Percentiles rank a stretch among this genome's conserved stretches.
phyloP scores from a whole-genome alignment of 495 filamentous ascomycete genomes.

The Elasticomyces elasticus region DNA sequence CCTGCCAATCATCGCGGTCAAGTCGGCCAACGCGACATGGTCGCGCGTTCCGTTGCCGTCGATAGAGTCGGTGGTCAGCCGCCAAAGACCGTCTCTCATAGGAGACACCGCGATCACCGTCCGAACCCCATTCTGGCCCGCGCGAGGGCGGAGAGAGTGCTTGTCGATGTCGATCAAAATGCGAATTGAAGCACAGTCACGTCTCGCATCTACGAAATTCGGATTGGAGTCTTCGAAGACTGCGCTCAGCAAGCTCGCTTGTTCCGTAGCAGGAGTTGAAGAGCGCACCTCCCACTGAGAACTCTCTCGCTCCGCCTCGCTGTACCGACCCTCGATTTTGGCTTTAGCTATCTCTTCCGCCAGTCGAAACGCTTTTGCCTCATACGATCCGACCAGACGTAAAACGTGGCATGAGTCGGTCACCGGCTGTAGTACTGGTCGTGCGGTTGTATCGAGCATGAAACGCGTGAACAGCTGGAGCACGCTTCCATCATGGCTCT shows the following conservation, averaged over 20 bases:
- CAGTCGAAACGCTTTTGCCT: constrained; percentile 64
- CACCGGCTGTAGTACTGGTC: background rate
- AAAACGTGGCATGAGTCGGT: constrained; percentile 41
- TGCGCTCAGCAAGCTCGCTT: constrained; percentile 59
- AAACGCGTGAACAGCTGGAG: constrained; percentile 51
- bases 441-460: constrained; percentile 5
- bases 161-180: constrained; percentile 53
- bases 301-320: constrained; percentile 67
- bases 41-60: constrained; percentile 57
- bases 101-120: constrained; percentile 42
- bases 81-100: constrained; percentile 38
- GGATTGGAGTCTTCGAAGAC: constrained; percentile 55
- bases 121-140: constrained; percentile 51
- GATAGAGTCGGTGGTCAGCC: constrained; percentile 48
- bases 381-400: constrained; percentile 62
- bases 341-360: constrained; percentile 82
- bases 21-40: constrained; percentile 54
- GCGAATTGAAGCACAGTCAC: constrained; percentile 48
- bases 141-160: constrained; percentile 45
- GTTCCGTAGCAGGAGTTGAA: constrained; percentile 47
- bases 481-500: constrained; percentile 52
- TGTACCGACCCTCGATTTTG: constrained; percentile 70
- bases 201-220: constrained; percentile 2
- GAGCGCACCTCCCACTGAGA: constrained; percentile 69
- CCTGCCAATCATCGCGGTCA: constrained; percentile 58